Evolutionary conservation across 2,329 filamentous ascomycete genomes (phyloP), one percentile per base, ranked within the genome.

Genomic region (Drechslerella dactyloides): DNA sequence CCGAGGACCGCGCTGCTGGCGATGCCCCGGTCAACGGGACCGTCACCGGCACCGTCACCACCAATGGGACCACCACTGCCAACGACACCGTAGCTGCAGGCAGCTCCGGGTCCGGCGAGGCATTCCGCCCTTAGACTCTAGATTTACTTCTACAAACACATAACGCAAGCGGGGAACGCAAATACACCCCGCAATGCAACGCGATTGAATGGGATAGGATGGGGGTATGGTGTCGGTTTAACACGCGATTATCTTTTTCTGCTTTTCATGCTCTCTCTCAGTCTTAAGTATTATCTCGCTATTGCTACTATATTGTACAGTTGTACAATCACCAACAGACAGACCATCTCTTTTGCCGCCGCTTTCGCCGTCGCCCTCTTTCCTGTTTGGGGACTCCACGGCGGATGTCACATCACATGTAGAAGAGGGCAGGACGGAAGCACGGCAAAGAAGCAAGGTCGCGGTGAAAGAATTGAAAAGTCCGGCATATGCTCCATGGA

Each of bases 71-170:
- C 13, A 17, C 21, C 24, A 33, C 48, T 15, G n/a, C 21, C 15
- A 33, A 52, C 53, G 59, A 40, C 21, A 44, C 24, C 44, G 42
- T 54, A 37, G 62, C 66, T 64, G 54, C 57, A 17, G 66, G 60
- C 53, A 51, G 60, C 51, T 57, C 60, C 50, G 57, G 55, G 21
- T 65, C 61, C 13, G 63, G 64, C 15, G 60, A 72, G 46, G 59
- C 66, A 40, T 65, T 65, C 52, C 61, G 61, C 57, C 53, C 61
- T n/a, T 65, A 65, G 17, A 37, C 23, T 10, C n/a, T 48, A 48
- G n/a, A 42, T 42, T 42, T 33, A n/a, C n/a, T n/a, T n/a, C n/a
- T n/a, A n/a, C n/a, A n/a, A n/a, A n/a, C n/a, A n/a, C n/a, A n/a
- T n/a, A n/a, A n/a, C n/a, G n/a, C n/a, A n/a, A n/a, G n/a, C n/a